Evolutionary conservation across 2,329 filamentous ascomycete species (phyloP).

Genomic region (Paraphoma sp.): DNA sequence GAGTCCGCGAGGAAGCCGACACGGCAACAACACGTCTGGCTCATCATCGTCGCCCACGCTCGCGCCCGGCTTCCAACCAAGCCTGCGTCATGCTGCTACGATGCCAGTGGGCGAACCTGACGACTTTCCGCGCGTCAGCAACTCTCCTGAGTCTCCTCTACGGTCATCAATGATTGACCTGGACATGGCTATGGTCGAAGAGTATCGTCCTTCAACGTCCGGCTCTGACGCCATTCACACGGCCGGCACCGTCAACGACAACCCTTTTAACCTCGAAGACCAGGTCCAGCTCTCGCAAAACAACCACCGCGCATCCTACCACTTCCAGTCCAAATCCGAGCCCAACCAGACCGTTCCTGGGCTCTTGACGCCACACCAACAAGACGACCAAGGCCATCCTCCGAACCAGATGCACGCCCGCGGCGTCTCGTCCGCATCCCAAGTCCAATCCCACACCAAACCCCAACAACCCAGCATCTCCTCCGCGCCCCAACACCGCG

Average conservation of each 20-base stretch:
- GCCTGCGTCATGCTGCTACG: slow-evolving; percentile 50
- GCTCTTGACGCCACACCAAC: slow-evolving; percentile 44
- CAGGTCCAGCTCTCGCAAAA: slow-evolving; percentile 47
- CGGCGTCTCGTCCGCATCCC: slow-evolving; percentile 43
- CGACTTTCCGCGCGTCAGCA: slow-evolving; percentile 46
- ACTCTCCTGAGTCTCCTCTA: slow-evolving; percentile 42
- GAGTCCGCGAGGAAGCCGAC: slow-evolving; percentile 25
- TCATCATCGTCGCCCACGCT: slow-evolving; percentile 36
- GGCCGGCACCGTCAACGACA: slow-evolving; percentile 49
- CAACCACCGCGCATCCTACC: slow-evolving; percentile 47
- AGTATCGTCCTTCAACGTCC: slow-evolving; percentile 54
- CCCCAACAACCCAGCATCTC: slow-evolving; percentile 26
- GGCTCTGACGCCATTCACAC: slow-evolving; percentile 45
- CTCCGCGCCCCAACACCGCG: slow-evolving; percentile 17
- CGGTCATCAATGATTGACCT: slow-evolving; percentile 55
- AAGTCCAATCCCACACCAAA: slow-evolving; percentile 32
- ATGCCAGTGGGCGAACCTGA: slow-evolving; percentile 48
- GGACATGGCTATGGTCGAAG: slow-evolving; percentile 48
- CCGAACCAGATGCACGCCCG: slow-evolving; percentile 42
- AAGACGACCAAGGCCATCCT: slow-evolving; percentile 44
- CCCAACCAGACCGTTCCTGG: slow-evolving; percentile 47
- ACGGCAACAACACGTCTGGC: slow-evolving; percentile 3
- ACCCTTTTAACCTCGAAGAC: slow-evolving; percentile 59
- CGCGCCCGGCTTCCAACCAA: slow-evolving; percentile 47
- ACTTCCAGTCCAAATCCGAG: slow-evolving; percentile 50